A percentile compares a stretch with the other conserved stretches of the same genome.
Conservation (phyloP, 345 rosid genomes). For the Heritiera littoralis region DNA sequence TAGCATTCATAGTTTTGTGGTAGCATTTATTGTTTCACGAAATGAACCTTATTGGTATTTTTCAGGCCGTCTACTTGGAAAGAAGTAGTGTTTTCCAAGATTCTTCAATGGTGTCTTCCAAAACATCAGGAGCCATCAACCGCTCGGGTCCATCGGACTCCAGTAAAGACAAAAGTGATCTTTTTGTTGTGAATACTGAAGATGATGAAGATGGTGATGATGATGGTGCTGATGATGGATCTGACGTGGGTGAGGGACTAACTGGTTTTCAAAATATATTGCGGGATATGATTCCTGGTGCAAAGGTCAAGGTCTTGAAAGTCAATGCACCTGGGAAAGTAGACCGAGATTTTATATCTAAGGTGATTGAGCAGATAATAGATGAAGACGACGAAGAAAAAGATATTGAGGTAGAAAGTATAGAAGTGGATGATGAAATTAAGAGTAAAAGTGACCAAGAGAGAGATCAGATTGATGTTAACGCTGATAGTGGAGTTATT, state of each 20-base stretch:
- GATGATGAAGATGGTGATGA: conserved; percentile 26
- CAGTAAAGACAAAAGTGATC: conserved; percentile 55
- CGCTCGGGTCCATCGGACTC: conserved; percentile 46
- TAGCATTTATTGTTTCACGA: neutral
- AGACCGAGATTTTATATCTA: conserved; percentile 79
- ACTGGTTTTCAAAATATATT: conserved; percentile 73
- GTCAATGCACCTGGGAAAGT: conserved; percentile 71
- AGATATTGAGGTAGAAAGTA: conserved; percentile 53
- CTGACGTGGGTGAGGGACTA: conserved; percentile 69
- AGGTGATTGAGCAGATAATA: conserved; percentile 77
- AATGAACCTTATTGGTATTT: conserved; percentile 17
- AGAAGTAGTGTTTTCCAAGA: conserved; percentile 44
- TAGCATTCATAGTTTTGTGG: neutral
- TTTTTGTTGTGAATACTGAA: conserved; percentile 51
- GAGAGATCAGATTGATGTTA: conserved; percentile 53
- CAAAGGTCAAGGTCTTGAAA: conserved; percentile 81
- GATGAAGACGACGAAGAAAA: conserved; percentile 77
- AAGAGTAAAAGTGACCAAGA: conserved; percentile 58
- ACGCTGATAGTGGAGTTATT: conserved; percentile 45
- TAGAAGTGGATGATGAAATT: conserved; percentile 56
- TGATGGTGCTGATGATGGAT: conserved; percentile 54
- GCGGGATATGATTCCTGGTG: conserved; percentile 86
- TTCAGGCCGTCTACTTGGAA: conserved; percentile 82
- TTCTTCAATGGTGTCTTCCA: conserved; percentile 42
- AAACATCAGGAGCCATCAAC: conserved; percentile 43